Evolutionary conservation across 352 stramenopile species (phyloP).

Genomic region (Globisporangium apiculatum): DNA sequence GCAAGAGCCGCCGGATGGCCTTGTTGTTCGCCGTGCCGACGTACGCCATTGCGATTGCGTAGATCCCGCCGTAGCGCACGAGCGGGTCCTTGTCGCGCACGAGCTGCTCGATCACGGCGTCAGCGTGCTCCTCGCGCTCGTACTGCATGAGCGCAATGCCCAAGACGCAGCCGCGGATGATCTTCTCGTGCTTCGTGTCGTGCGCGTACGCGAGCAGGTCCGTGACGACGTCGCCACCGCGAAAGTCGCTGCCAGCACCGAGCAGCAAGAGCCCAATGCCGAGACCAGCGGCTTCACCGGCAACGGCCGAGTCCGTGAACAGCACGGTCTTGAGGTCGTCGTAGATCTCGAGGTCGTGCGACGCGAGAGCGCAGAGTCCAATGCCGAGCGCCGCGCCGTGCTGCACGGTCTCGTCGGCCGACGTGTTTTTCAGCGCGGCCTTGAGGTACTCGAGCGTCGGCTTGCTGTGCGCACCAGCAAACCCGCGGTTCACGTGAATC

Average conservation of each 20-base stretch:
- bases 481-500: slow-evolving; percentile 96
- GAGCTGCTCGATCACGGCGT: slow-evolving; percentile 97
- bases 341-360: slow-evolving; percentile 92
- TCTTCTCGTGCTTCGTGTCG: slow-evolving; percentile 99
- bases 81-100: slow-evolving; percentile 96
- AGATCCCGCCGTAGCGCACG: slow-evolving; percentile 98
- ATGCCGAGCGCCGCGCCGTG: slow-evolving; percentile 97
- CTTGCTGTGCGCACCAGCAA: slow-evolving; percentile 76
- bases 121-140: slow-evolving; percentile 94
- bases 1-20: slow-evolving; percentile 94
- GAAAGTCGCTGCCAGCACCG: slow-evolving; percentile 87
- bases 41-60: slow-evolving; percentile 96
- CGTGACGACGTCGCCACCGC: slow-evolving; percentile 78
- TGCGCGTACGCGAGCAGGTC: slow-evolving; percentile 97
- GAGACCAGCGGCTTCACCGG: slow-evolving; percentile 95
- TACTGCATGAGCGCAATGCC: slow-evolving; percentile 98
- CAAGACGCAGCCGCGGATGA: slow-evolving; percentile 97
- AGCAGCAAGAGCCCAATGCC: slow-evolving; percentile 97
- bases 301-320: slow-evolving; percentile 97
- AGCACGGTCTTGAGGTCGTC: slow-evolving; percentile 97
- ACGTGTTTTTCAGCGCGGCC: slow-evolving; percentile 76
- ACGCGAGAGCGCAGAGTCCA: slow-evolving; percentile 93
- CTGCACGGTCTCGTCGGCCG: slow-evolving; percentile 95
- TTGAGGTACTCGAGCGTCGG: slow-evolving; percentile 83
- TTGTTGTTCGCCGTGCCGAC: slow-evolving; percentile 97